Base-by-base conservation (phyloP, 108 stramenopile genomes). In the Fragilariopsis cylindrus region DNA sequence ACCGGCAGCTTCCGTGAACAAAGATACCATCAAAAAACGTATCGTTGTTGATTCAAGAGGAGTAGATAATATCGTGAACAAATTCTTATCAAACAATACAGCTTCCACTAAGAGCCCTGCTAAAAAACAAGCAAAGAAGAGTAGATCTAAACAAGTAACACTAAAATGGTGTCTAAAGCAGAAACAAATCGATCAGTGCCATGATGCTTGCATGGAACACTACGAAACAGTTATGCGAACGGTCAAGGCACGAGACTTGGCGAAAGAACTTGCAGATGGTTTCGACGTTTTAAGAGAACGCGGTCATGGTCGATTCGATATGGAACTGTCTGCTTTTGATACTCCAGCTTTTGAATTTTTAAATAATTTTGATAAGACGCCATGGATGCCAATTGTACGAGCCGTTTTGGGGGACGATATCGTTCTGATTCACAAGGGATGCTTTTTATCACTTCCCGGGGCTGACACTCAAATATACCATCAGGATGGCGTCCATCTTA, bases 231-330 rank as follows among this genome's bases (percentile, higher is more conserved):
- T 96, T 7, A 92, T 96, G 89, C 66, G 81, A 60, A 96, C 95
- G 2, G 95, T 96, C 46, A 90, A 88, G 76, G 84, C 86, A 2
- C 81, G 88, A 47, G 86, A 83, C 19, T 82, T 96, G 49, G 63
- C 79, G 53, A 79, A 84, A 68, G 95, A 96, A 65, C 85, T 96
- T 12, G 74, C 86, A 9, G 92, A 90, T 81, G 95, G 95, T 18
- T 96, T 96, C 73, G 95, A 96, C 71, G 87, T 96, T 3, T 74
- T 93, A 21, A 77, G 95, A n/a, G 95, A 96, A 72, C 81, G 95
- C 48, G 95, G 95, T 21, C 81, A 85, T 39, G 95, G 92, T 49
- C 80, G 95, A 42, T 96, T 82, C 75, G 95, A 96, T 68, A 92
- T 96, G 92, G 90, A 91, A 68, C 65, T 93, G 5, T 77, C 86